A percentile compares a stretch with the other conserved stretches of the same genome.
These are phyloP conservation scores for Saccharomyces uvarum DNA, from an alignment of 1,139 yeast genomes.

Conservation along the genomic window DNA sequence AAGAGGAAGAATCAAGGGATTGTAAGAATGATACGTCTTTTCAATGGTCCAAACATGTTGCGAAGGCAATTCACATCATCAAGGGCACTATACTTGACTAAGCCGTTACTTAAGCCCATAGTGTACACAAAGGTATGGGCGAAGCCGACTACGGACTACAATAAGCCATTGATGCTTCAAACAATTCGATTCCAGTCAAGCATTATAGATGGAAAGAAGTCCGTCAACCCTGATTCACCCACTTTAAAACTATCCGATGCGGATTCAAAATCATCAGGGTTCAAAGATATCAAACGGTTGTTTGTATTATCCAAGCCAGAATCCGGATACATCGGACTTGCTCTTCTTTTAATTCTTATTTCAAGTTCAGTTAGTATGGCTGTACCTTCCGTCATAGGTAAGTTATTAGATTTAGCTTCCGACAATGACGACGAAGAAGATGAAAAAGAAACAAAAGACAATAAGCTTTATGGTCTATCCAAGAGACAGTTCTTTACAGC, in stretches of 20 bases:
- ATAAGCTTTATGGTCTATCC: slow-evolving; percentile 41
- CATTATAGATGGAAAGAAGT: slow-evolving; percentile 1
- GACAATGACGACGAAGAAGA: slow-evolving; percentile 14
- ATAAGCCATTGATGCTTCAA: not conserved
- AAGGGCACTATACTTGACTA: slow-evolving; percentile 5
- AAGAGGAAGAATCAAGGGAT: not conserved
- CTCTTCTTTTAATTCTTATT: slow-evolving; percentile 53
- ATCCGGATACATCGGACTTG: slow-evolving; percentile 43
- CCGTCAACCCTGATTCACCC: not conserved
- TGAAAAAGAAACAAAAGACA: slow-evolving; percentile 26
- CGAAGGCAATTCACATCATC: slow-evolving; percentile 1
- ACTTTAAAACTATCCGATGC: slow-evolving; percentile 2
- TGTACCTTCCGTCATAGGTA: slow-evolving; percentile 77
- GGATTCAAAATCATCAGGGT: slow-evolving; percentile 22
- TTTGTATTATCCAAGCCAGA: slow-evolving; percentile 49
- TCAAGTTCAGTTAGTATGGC: slow-evolving; percentile 65
- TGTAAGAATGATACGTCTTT: not conserved
- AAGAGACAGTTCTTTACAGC: slow-evolving; percentile 43
- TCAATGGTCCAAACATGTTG: not conserved
- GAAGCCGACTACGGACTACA: not conserved
- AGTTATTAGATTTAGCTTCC: slow-evolving; percentile 51
- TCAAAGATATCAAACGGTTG: slow-evolving; percentile 39
- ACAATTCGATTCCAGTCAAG: not conserved
- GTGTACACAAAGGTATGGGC: not conserved
- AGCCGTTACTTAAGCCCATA: slow-evolving; percentile 7